A percentile compares a stretch with the other conserved stretches of the same genome.
Evolutionary conservation across 2,329 filamentous ascomycete species (phyloP).

Genomic region (Neofusicoccum sp.): DNA sequence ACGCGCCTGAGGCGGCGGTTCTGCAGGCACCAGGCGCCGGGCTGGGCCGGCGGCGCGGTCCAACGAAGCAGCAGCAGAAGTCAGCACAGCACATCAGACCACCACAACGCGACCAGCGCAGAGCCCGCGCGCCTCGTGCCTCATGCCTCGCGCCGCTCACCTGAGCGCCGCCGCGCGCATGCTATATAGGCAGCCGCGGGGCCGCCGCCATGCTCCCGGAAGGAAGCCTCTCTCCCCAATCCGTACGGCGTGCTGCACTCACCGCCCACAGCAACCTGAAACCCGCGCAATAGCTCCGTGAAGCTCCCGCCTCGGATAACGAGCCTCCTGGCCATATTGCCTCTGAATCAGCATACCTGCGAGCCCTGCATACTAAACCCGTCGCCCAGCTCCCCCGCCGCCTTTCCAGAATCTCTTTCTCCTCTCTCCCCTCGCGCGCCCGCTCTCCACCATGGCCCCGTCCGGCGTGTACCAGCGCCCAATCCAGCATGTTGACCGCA

Average conservation of each 20-base stretch:
- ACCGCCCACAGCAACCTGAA: constrained; percentile 10
- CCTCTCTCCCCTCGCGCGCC: background rate
- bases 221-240: background rate
- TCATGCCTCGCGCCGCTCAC: constrained; percentile 4
- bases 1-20: background rate
- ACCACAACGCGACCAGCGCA: constrained; percentile 9
- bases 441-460: constrained; percentile 3
- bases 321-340: constrained; percentile 5
- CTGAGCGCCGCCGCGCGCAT: background rate
- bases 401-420: background rate
- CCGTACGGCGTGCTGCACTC: constrained; percentile 2
- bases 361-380: constrained; percentile 7
- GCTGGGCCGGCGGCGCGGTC: constrained; percentile 10
- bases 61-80: constrained; percentile 16
- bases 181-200: constrained; percentile 1
- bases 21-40: background rate
- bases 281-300: background rate
- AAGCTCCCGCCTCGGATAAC: background rate
- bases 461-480: constrained; percentile 23
- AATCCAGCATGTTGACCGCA: constrained; percentile 65
- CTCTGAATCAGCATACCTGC: constrained; percentile 16
- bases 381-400: background rate
- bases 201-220: background rate
- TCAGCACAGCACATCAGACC: constrained; percentile 7
- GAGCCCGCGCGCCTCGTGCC: constrained; percentile 9